These are phyloP conservation scores for Yarrowia galli DNA, from an alignment of 1,139 yeast species.

Conservation along the genomic window DNA sequence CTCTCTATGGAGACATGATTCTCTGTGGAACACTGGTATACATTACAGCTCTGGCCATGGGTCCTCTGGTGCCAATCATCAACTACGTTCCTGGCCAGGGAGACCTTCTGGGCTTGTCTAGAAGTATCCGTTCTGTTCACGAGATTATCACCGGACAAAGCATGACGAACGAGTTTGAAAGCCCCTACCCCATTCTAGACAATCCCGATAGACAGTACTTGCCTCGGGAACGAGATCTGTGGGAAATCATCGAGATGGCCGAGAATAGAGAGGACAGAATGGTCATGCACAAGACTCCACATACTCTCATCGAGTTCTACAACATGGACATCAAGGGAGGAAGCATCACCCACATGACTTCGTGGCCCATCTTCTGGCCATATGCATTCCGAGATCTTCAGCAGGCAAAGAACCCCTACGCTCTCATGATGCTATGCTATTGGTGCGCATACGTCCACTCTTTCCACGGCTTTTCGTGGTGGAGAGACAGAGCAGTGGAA, in stretches of 20 bases:
- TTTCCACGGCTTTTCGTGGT: conserved; percentile 17
- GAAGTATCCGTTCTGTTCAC: not conserved
- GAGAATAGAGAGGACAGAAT: not conserved
- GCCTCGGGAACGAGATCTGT: conserved; percentile 1
- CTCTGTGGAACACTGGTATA: not conserved
- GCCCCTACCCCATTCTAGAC: not conserved
- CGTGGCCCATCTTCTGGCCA: conserved; percentile 9
- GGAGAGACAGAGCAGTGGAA: conserved; percentile 20
- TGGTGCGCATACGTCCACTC: conserved; percentile 27
- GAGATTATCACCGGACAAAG: not conserved
- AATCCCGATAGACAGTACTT: not conserved
- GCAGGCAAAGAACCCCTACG: conserved; percentile 1
- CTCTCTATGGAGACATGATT: not conserved
- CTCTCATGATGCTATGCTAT: not conserved
- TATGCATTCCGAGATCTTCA: not conserved
- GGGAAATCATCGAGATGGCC: conserved; percentile 4
- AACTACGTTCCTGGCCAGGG: conserved; percentile 11
- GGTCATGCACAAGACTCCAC: not conserved
- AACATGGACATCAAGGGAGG: conserved; percentile 18
- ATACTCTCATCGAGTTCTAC: conserved; percentile 5
- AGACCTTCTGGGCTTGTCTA: not conserved
- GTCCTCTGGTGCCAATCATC: conserved; percentile 3
- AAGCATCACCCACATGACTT: conserved; percentile 16
- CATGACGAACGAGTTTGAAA: not conserved
- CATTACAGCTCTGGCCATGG: conserved; percentile 5